Evolutionary conservation across 1,139 yeast genomes (phyloP).

Genomic region (Yamadazyma jaroonii): DNA sequence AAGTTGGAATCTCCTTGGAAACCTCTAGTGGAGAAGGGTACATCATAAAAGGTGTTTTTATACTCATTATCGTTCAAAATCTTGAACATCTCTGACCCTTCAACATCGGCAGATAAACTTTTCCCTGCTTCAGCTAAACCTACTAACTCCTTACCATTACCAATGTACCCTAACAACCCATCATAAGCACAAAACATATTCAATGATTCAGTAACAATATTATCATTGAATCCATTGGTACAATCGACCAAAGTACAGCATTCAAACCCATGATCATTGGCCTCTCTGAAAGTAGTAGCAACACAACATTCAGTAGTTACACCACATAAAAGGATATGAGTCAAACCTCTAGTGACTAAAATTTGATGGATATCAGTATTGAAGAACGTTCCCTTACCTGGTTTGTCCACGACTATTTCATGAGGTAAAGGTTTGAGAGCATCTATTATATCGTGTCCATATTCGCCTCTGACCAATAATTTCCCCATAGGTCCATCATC

Average conservation of each 20-base stretch:
- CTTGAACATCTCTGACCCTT: background rate
- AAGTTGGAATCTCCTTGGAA: conserved; percentile 2
- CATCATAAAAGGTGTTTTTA: background rate
- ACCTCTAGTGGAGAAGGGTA: background rate
- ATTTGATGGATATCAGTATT: conserved; percentile 15
- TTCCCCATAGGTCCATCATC: conserved; percentile 15
- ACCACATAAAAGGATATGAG: conserved; percentile 13
- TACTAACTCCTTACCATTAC: conserved; percentile 10
- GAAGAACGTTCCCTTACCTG: conserved; percentile 14
- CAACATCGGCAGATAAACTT: background rate
- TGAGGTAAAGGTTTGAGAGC: conserved; percentile 9
- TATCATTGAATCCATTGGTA: conserved; percentile 12
- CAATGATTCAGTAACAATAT: conserved; percentile 11
- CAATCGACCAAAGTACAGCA: conserved; percentile 14
- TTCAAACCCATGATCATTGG: conserved; percentile 16
- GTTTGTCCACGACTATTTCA: conserved; percentile 14
- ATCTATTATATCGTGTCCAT: conserved; percentile 13
- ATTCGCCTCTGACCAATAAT: conserved; percentile 12
- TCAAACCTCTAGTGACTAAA: conserved; percentile 14
- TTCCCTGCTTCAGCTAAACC: conserved; percentile 4
- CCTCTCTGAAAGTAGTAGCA: conserved; percentile 15
- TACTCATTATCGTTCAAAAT: background rate
- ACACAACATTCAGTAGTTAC: conserved; percentile 17
- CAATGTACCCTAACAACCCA: conserved; percentile 13
- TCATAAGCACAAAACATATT: conserved; percentile 15